A percentile compares a stretch with the other conserved stretches of the same genome.
Evolutionary conservation across 352 stramenopile species (phyloP).

Genomic region (Stephanocyclus meneghinianus): DNA sequence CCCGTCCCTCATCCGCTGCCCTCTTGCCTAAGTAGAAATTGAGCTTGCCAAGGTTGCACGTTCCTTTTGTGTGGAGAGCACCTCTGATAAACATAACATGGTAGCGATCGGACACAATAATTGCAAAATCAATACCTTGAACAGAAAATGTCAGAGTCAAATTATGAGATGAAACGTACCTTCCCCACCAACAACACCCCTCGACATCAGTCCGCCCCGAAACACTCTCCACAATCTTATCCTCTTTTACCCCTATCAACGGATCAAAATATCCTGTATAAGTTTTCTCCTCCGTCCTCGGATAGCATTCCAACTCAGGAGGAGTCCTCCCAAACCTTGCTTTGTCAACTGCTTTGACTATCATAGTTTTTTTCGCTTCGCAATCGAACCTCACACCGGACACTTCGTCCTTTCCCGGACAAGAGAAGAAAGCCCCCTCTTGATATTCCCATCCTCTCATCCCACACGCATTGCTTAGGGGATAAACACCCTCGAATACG

Average conservation of each 20-base stretch:
- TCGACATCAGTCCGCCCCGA: conserved; percentile 17
- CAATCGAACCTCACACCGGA: conserved; percentile 9
- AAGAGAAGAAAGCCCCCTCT: background rate
- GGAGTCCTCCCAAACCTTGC: conserved; percentile 14
- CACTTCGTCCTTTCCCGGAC: background rate
- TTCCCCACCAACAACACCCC: conserved; percentile 23
- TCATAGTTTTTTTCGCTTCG: conserved; percentile 34
- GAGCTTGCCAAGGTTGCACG: conserved; percentile 41
- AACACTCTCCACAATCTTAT: conserved; percentile 6
- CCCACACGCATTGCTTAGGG: conserved; percentile 18
- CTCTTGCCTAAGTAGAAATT: conserved; percentile 38
- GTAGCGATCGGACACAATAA: background rate
- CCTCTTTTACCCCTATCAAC: background rate
- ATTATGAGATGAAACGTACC: conserved; percentile 5
- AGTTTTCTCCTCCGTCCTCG: conserved; percentile 13
- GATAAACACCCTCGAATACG: conserved; percentile 2
- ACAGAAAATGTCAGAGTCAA: background rate
- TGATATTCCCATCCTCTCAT: conserved; percentile 9
- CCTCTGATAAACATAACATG: background rate
- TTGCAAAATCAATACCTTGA: background rate
- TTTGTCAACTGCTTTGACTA: conserved; percentile 25
- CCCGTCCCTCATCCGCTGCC: background rate
- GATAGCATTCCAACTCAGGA: conserved; percentile 41
- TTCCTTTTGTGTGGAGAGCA: conserved; percentile 36
- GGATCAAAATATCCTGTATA: conserved; percentile 49